These are phyloP conservation scores for Phytophthora brassicae DNA, from an alignment of 352 stramenopile species.

Conservation along the genomic window DNA sequence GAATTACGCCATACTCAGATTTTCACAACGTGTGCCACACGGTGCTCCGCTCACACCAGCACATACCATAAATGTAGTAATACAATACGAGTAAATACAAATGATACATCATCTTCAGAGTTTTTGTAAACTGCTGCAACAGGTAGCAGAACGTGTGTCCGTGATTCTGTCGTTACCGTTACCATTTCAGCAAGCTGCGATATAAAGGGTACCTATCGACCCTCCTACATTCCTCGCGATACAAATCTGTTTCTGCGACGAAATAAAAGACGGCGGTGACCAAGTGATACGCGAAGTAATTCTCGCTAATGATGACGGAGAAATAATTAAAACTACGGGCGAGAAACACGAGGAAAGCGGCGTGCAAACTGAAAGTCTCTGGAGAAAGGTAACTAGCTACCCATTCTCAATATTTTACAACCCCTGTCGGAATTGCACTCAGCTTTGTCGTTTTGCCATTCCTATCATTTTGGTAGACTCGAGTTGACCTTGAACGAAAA, in stretches of 20 bases:
- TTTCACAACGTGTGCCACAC: slow-evolving; percentile 1
- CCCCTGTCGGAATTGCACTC: not conserved
- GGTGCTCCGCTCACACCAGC: not conserved
- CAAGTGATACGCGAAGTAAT: slow-evolving; percentile 15
- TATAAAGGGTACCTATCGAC: not conserved
- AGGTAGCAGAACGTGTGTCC: no score
- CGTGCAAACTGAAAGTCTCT: slow-evolving; percentile 8
- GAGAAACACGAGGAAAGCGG: not conserved
- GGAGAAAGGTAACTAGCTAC: slow-evolving; percentile 18
- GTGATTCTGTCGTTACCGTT: not conserved
- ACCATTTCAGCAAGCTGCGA: not conserved
- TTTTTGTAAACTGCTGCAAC: no score
- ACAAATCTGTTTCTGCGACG: slow-evolving; percentile 1
- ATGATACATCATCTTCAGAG: no score
- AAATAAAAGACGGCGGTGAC: not conserved
- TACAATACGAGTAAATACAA: slow-evolving; percentile 18
- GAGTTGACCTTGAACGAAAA: slow-evolving; percentile 6
- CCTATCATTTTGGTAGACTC: slow-evolving; percentile 5
- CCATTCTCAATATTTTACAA: not conserved
- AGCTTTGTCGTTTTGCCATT: not conserved
- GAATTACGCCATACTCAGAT: slow-evolving; percentile 5
- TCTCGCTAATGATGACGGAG: slow-evolving; percentile 4
- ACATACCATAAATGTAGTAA: slow-evolving; percentile 21
- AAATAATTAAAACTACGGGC: slow-evolving; percentile 4
- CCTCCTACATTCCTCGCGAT: slow-evolving; percentile 2